Percentiles rank a stretch among this genome's conserved stretches.
phyloP scores from a whole-genome alignment of 139 green algal species.

The Chlamydomonas incerta region DNA sequence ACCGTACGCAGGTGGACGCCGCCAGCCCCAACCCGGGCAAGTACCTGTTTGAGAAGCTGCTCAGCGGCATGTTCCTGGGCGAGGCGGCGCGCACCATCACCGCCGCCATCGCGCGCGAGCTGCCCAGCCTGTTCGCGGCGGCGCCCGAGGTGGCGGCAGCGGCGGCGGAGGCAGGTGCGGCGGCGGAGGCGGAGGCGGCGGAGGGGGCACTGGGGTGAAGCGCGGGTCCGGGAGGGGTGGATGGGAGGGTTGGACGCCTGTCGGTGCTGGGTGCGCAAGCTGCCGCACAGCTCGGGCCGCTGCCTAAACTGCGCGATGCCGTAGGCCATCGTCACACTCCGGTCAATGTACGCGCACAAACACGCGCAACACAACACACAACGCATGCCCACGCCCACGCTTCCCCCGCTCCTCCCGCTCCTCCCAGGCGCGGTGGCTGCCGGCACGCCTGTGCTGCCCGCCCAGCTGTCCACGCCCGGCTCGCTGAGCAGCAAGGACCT shows the following conservation, averaged over 20 bases:
- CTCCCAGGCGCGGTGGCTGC: no score
- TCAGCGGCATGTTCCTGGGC: constrained; percentile 90
- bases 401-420: no score
- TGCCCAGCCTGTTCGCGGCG: constrained; percentile 49
- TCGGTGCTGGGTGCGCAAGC: no score
- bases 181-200: no score
- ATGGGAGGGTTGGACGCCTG: no score
- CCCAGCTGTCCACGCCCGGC: not conserved
- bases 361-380: no score
- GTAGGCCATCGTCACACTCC: no score
- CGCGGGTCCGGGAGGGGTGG: not conserved
- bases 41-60: constrained; percentile 92
- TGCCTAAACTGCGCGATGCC: no score
- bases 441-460: not conserved
- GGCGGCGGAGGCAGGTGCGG: no score
- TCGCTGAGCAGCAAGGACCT: constrained; percentile 60
- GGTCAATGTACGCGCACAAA: no score
- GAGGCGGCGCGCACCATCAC: constrained; percentile 86
- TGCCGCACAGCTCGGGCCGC: no score
- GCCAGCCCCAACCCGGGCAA: constrained; percentile 52
- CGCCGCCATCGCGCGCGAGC: constrained; percentile 42
- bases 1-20: constrained; percentile 34
- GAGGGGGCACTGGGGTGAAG: not conserved
- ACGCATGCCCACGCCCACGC: no score
- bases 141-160: not conserved